Base-by-base conservation (phyloP, 345 rosid genomes). In the Camelina hispida region DNA sequence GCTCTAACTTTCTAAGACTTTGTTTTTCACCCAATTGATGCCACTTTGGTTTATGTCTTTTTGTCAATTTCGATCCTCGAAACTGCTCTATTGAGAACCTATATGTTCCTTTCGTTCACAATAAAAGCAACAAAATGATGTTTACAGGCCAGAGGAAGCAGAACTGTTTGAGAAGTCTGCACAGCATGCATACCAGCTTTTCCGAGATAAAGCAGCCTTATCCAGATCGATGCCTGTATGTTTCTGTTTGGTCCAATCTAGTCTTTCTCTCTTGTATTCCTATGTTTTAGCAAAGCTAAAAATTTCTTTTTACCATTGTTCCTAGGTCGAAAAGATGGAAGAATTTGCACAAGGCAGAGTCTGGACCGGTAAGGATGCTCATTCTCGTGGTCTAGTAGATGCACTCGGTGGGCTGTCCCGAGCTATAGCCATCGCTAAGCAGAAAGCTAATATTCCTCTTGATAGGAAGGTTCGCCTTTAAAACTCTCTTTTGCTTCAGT, bases 291-390 rank as follows among this genome's bases (percentile, higher is more conserved):
- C 23, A 13, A 32, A 46, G 62, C 55, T 73, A 54, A 53, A 61
- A 17, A 8, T n/a, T 38, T 16, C 11, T 61, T 20, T 32, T 38
- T 57, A 7, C 51, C 71, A 20, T 65, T 65, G 23, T 64, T 46
- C 42, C 20, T 80, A 94, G 97, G 85, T 87, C 50, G 89, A 91
- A 35, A 82, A 86, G 83, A 91, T 94, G 97, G 98, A 94, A 81
- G 90, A 86, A 81, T 85, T 89, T 75, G 97, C 98, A 72, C 98
- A 94, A 80, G 98, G 98, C 23, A 88, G 98, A 87, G 98, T 94
- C 63, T 94, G 98, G 98, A 87, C 96, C 13, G 96, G 98, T 69
- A 86, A 82, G 38, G 97, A 89, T 83, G 98, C 95, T 16, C 87
- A 86, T 79, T 88, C 92, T 32, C 82, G 75, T 60, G 93, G 98